A percentile compares a stretch with the other conserved stretches of the same genome.
These are phyloP conservation scores for Daldinia childiae DNA, from an alignment of 495 filamentous ascomycete species.

Conservation along the genomic window DNA sequence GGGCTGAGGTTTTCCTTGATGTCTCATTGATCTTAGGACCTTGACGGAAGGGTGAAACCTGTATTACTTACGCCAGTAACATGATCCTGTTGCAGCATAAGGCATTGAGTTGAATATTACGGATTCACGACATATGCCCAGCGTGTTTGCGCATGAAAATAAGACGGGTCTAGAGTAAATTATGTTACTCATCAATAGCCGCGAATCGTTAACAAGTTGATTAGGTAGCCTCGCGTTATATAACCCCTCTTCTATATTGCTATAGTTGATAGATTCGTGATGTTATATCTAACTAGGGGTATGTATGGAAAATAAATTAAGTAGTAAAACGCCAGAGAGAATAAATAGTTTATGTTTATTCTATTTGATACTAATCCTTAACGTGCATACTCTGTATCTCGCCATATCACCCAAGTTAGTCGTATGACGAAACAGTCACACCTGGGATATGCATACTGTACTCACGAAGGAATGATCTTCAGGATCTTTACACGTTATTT, in stretches of 20 bases:
- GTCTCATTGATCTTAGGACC: neutral
- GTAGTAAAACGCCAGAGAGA: neutral
- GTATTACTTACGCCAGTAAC: constrained; percentile 3
- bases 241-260: neutral
- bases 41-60: constrained; percentile 5
- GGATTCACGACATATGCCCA: neutral
- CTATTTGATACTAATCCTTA: neutral
- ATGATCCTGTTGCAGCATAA: neutral
- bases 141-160: neutral
- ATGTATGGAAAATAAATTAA: neutral
- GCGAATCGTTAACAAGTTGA: neutral
- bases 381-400: neutral
- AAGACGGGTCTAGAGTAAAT: neutral
- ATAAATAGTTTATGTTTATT: neutral
- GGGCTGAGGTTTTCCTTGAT: neutral
- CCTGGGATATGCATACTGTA: neutral
- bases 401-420: neutral
- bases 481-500: neutral
- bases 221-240: neutral
- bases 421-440: neutral
- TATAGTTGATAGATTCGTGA: neutral
- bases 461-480: neutral
- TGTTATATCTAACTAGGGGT: neutral
- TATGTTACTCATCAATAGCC: neutral
- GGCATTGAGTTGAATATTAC: neutral